Evolutionary conservation across 495 filamentous ascomycete species (phyloP).

Genomic region (Echria macrotheca): DNA sequence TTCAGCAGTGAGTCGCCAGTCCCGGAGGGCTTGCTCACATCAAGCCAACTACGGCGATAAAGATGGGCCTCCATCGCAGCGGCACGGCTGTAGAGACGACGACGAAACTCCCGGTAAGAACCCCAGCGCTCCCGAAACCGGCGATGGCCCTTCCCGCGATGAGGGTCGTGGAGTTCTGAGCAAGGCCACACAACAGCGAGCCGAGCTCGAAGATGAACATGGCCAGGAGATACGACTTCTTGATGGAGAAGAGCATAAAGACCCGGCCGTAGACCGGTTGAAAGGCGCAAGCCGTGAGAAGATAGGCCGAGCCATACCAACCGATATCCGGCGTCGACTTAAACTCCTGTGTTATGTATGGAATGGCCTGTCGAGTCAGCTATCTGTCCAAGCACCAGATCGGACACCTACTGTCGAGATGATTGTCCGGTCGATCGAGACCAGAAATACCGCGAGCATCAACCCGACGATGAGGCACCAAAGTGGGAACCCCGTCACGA

Average conservation of each 20-base stretch:
- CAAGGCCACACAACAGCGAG: slow-evolving; percentile 50
- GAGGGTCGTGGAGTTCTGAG: slow-evolving; percentile 45
- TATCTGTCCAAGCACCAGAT: neutral
- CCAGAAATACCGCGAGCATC: slow-evolving; percentile 35
- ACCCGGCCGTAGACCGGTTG: slow-evolving; percentile 49
- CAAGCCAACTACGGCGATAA: slow-evolving; percentile 33
- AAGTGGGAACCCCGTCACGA: slow-evolving; percentile 27
- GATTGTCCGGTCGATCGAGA: slow-evolving; percentile 40
- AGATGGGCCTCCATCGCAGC: slow-evolving; percentile 38
- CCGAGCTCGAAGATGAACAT: slow-evolving; percentile 47
- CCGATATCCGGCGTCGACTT: slow-evolving; percentile 43
- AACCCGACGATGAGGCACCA: slow-evolving; percentile 29
- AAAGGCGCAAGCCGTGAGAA: slow-evolving; percentile 38
- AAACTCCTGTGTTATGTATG: slow-evolving; percentile 42
- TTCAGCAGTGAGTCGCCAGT: slow-evolving; percentile 36
- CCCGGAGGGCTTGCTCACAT: slow-evolving; percentile 19
- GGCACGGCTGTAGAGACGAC: slow-evolving; percentile 48
- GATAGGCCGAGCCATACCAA: slow-evolving; percentile 54
- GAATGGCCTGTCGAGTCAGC: slow-evolving; percentile 20
- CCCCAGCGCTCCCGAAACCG: slow-evolving; percentile 44
- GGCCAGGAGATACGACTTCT: slow-evolving; percentile 38
- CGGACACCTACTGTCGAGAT: slow-evolving; percentile 34
- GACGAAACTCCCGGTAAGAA: slow-evolving; percentile 39
- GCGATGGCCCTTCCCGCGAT: slow-evolving; percentile 56
- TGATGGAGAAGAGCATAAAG: slow-evolving; percentile 41